These are phyloP conservation scores for Borealophlyctis nickersoniae DNA, from an alignment of 192 early-diverging fungal species.

Conservation along the genomic window DNA sequence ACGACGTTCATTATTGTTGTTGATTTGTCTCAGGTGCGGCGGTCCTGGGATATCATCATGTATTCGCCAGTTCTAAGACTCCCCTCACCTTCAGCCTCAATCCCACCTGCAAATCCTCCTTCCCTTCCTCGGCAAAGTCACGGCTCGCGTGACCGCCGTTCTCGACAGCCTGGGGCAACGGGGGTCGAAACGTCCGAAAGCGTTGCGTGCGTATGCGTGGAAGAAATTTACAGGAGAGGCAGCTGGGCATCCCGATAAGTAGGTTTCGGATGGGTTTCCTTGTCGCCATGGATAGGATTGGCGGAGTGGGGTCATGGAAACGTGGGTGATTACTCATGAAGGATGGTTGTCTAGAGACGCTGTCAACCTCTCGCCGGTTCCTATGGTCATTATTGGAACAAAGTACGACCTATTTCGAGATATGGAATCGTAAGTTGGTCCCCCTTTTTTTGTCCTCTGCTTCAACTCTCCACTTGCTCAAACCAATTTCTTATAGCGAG, in stretches of 20 bases:
- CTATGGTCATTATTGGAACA: constrained; percentile 43
- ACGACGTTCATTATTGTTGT: constrained; percentile 42
- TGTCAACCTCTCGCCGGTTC: constrained; percentile 38
- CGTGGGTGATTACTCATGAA: constrained; percentile 3
- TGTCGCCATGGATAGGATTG: background rate
- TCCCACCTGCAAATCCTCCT: constrained; percentile 25
- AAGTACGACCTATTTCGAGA: constrained; percentile 46
- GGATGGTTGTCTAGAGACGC: constrained; percentile 20
- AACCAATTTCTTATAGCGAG: constrained; percentile 25
- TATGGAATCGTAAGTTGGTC: constrained; percentile 40
- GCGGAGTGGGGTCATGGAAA: background rate
- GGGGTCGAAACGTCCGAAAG: constrained; percentile 50
- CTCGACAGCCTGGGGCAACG: constrained; percentile 40
- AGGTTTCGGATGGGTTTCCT: background rate
- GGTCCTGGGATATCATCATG: background rate
- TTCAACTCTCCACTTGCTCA: background rate
- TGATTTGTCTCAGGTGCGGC: constrained; percentile 45
- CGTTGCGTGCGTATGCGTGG: constrained; percentile 28
- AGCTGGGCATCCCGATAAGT: constrained; percentile 39
- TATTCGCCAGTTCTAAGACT: background rate
- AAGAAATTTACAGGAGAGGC: constrained; percentile 51
- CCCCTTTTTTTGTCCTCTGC: background rate
- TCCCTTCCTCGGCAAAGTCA: constrained; percentile 33
- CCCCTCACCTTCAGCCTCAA: background rate
- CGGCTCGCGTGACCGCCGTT: constrained; percentile 22